Evolutionary conservation across 2,329 filamentous ascomycete genomes (phyloP), one percentile per base, ranked within the genome.

Genomic region (Alternaria dauci): DNA sequence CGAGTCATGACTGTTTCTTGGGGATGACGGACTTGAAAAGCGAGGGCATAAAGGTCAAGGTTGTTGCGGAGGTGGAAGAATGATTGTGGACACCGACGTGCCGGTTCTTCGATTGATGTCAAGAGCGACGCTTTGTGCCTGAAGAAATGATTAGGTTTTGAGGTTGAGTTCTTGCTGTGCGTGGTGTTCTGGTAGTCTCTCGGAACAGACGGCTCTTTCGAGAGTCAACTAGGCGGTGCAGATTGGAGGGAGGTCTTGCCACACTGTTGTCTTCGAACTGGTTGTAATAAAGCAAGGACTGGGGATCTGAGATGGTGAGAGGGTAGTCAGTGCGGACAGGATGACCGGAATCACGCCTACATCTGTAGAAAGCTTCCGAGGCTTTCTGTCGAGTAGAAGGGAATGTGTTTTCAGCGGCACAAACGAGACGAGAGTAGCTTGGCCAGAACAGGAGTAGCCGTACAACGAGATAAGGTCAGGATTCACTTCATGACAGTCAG

Each of bases 221-320:
- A 68, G 46, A 39, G 56, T 43, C 54, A 52, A 43, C 63, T 6
- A 12, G 2, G 0, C 5, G 34, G 7, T 38, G 34, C 34, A n/a
- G 16, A n/a, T 36, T 6, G 32, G 32, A 36, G 32, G 32, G n/a
- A n/a, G n/a, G n/a, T n/a, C n/a, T n/a, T n/a, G n/a, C n/a, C n/a
- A n/a, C n/a, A n/a, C n/a, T n/a, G n/a, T n/a, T n/a, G n/a, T n/a
- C n/a, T n/a, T n/a, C n/a, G n/a, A n/a, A n/a, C n/a, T n/a, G 2
- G 14, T 36, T 36, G 32, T 36, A 1, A 16, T 36, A 1, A 36
- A 36, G 12, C 32, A 36, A 6, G 32, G 32, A 7, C 32, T 36
- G 11, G 12, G 32, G 7, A 36, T 36, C 14, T 36, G 11, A 34
- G 32, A 12, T 36, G 12, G 32, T 14, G 5, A 36, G 32, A 12